Conservation (phyloP, 1,284 basidiomycete genomes). For the Sanguinoderma infundibulare region DNA sequence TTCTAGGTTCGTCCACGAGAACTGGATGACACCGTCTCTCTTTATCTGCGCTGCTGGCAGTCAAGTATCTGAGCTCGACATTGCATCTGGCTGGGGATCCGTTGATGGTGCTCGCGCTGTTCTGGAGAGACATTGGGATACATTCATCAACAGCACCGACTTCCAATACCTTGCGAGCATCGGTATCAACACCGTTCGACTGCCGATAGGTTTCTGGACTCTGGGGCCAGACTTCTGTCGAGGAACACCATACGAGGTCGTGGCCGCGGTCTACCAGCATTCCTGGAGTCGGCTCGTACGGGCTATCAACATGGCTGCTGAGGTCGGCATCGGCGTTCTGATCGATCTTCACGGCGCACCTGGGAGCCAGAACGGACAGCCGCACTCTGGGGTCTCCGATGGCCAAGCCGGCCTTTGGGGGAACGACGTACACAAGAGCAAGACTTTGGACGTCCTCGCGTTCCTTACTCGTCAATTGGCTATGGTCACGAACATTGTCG, state of each 20-base stretch:
- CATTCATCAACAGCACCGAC: conserved; percentile 70
- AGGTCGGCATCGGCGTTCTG: conserved; percentile 72
- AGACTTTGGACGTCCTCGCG: conserved; percentile 62
- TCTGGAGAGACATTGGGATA: conserved; percentile 82
- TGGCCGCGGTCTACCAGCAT: conserved; percentile 64
- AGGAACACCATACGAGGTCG: conserved; percentile 62
- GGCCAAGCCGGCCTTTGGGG: conserved; percentile 61
- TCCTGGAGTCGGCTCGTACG: conserved; percentile 65
- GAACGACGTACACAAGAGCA: conserved; percentile 52
- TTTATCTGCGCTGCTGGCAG: conserved; percentile 65
- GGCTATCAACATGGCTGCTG: conserved; percentile 71
- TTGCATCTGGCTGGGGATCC: conserved; percentile 58
- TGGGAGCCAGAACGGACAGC: conserved; percentile 73
- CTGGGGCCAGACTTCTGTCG: conserved; percentile 51
- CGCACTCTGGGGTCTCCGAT: conserved; percentile 78
- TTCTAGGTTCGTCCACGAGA: conserved; percentile 75
- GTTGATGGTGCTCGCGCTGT: conserved; percentile 50
- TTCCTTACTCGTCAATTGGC: conserved; percentile 62
- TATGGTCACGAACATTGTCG: conserved; percentile 74
- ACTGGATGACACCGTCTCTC: conserved; percentile 78
- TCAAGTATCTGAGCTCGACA: conserved; percentile 59
- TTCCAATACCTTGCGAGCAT: conserved; percentile 63
- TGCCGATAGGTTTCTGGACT: conserved; percentile 76
- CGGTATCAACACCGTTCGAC: conserved; percentile 76
- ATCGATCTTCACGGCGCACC: conserved; percentile 77